A percentile compares a stretch with the other conserved stretches of the same genome.
phyloP scores from a whole-genome alignment of 768 basidiomycete species.

The Udeniomyces megalosporus region DNA sequence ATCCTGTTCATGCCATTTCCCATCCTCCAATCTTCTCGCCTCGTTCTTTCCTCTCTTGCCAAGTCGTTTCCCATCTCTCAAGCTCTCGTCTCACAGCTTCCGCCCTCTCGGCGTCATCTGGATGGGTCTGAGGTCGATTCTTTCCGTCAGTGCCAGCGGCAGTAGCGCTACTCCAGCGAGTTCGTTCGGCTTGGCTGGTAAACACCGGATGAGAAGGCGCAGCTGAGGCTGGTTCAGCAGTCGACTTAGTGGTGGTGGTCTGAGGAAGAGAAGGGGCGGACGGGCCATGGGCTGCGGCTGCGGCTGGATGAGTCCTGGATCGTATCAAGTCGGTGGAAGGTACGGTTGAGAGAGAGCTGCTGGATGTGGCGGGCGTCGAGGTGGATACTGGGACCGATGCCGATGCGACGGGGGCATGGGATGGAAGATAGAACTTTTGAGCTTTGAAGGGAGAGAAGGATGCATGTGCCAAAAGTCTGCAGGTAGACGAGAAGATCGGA shows the following conservation, averaged over 20 bases:
- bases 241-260: not conserved
- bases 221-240: too few relatives aligned
- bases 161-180: not conserved
- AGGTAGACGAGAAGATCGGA: constrained; percentile 7
- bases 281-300: not conserved
- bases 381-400: too few relatives aligned
- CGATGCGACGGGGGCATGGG: not conserved
- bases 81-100: constrained; percentile 5
- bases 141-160: too few relatives aligned
- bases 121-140: not conserved
- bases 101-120: not conserved
- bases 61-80: not conserved
- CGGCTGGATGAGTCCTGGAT: too few relatives aligned
- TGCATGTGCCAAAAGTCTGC: constrained; percentile 74
- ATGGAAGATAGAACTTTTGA: constrained; percentile 53
- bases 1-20: not conserved
- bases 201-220: not conserved
- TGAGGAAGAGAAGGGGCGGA: not conserved
- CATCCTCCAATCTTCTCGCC: not conserved
- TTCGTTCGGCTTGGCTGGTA: not conserved
- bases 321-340: too few relatives aligned
- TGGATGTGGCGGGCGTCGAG: too few relatives aligned
- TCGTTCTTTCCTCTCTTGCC: not conserved
- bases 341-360: too few relatives aligned
- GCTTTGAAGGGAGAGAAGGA: constrained; percentile 77